Evolutionary conservation across 2,329 filamentous ascomycete genomes (phyloP).

Genomic region (Ophiostoma montium): DNA sequence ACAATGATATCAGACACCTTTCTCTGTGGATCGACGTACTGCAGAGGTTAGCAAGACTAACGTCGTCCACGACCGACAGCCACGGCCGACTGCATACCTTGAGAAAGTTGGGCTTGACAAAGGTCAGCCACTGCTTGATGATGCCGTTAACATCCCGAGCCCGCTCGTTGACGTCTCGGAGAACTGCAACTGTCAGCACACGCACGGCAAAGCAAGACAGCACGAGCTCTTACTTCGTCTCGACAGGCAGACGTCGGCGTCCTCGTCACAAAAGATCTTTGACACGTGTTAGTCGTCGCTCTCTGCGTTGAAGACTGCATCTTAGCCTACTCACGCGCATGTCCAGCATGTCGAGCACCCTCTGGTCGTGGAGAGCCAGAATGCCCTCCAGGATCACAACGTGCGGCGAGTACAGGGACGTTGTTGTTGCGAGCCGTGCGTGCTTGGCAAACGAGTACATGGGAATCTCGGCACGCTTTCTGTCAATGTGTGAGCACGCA

Average conservation of each 20-base stretch:
- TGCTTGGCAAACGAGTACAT: conserved; percentile 94
- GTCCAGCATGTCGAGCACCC: conserved; percentile 76
- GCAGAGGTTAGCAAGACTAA: no score
- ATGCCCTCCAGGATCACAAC: conserved; percentile 94
- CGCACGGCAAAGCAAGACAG: conserved; percentile 4
- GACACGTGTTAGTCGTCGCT: background rate
- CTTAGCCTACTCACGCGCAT: conserved; percentile 51
- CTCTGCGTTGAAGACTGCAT: background rate
- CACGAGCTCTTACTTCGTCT: conserved; percentile 51
- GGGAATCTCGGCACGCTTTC: conserved; percentile 79
- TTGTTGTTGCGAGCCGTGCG: conserved; percentile 62
- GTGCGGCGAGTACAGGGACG: conserved; percentile 87
- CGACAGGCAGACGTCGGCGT: conserved; percentile 84
- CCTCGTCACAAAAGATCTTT: conserved; percentile 89
- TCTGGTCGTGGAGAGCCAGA: conserved; percentile 78
- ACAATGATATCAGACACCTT: conserved; percentile 92
- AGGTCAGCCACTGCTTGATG: conserved; percentile 95
- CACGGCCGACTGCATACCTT: conserved; percentile 29
- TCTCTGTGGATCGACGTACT: conserved; percentile 79
- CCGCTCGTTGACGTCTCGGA: conserved; percentile 78
- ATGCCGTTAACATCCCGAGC: conserved; percentile 82
- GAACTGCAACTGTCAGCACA: conserved; percentile 34
- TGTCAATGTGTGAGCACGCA: conserved; percentile 21
- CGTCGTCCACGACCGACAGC: no score
- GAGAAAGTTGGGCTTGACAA: conserved; percentile 93